Evolutionary conservation across 768 basidiomycete species (phyloP), one percentile per base, ranked within the genome.

Genomic region (Coprinopsis marcescibilis): DNA sequence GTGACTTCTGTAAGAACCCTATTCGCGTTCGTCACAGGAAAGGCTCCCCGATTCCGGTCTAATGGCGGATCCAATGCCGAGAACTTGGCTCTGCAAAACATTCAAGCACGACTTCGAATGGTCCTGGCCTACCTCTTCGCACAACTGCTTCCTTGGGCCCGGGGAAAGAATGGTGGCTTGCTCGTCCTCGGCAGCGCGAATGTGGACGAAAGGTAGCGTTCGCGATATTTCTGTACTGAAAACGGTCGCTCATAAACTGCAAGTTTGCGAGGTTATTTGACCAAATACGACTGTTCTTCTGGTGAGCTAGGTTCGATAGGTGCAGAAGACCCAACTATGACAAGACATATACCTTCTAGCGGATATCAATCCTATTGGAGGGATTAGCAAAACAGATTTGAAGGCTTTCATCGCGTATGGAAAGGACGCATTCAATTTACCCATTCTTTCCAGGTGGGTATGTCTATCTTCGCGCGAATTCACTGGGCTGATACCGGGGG

Each of bases 121-220:
- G 87, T 99, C 2, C 64, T 98, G 14, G 78, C 91, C 1, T 98
- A 98, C 61, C 66, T 96, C 66, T 97, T 98, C 55, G 94, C 95
- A 6, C 95, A 97, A 58, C 78, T 98, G 3, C 65, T 97, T 25
- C 95, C 92, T 2, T 97, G 89, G 85, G 89, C 85, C 0, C 72
- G 94, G 51, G 91, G 93, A 0, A 78, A 79, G 58, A 64, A 65
- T 32, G 96, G 96, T 1, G 90, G 91, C 4, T 65, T 99, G 27
- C 80, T 98, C 20, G 96, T 98, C 1, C 76, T 98, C n/a, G 96
- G 96, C 1, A 94, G 90, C 53, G 94, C 96, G 14, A 98, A 98
- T 59, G 96, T 99, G 2, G 96, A 99, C 57, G 96, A 98, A 70
- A 95, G 90, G 91, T 85, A 48, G 23, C 60, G 24, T n/a, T 2